phyloP scores from a whole-genome alignment of 176 grass and related monocot species.

The Poa annua region DNA sequence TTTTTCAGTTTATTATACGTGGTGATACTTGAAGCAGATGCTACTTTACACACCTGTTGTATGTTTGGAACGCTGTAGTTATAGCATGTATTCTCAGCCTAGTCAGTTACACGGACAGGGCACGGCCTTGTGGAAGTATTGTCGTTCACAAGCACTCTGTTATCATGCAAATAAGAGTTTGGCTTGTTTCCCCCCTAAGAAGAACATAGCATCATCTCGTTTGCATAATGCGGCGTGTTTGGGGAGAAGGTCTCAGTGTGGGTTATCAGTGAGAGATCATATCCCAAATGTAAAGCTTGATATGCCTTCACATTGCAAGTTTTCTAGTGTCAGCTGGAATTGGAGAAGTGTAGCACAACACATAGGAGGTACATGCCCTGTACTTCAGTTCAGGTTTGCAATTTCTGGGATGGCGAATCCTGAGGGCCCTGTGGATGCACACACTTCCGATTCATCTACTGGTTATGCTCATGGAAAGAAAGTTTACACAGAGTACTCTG shows the following conservation, averaged over 20 bases:
- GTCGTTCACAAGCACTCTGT: constrained; percentile 20
- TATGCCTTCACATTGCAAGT: constrained; percentile 19
- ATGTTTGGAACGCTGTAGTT: constrained; percentile 43
- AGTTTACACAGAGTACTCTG: constrained; percentile 67
- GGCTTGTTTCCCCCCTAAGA: constrained; percentile 39
- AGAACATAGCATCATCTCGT: constrained; percentile 23
- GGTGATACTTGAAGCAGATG: constrained; percentile 41
- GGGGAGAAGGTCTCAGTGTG: constrained; percentile 23
- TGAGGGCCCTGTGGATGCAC: constrained; percentile 47
- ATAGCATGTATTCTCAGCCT: constrained; percentile 45
- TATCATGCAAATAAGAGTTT: not conserved
- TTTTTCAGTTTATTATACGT: constrained; percentile 39
- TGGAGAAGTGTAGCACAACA: constrained; percentile 39
- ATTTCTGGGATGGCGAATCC: constrained; percentile 58
- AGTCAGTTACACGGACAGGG: constrained; percentile 45
- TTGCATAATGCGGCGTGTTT: constrained; percentile 41
- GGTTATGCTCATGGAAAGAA: constrained; percentile 67
- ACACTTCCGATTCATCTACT: constrained; percentile 21
- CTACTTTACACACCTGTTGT: constrained; percentile 31
- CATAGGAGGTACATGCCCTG: constrained; percentile 48
- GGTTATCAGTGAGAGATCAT: constrained; percentile 33
- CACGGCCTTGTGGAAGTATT: constrained; percentile 32
- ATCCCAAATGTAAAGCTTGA: constrained; percentile 54
- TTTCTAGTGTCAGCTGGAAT: constrained; percentile 49
- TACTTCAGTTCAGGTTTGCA: constrained; percentile 50